Conservation (phyloP, 1,284 basidiomycete species). For the Ustanciosporium gigantosporum region DNA sequence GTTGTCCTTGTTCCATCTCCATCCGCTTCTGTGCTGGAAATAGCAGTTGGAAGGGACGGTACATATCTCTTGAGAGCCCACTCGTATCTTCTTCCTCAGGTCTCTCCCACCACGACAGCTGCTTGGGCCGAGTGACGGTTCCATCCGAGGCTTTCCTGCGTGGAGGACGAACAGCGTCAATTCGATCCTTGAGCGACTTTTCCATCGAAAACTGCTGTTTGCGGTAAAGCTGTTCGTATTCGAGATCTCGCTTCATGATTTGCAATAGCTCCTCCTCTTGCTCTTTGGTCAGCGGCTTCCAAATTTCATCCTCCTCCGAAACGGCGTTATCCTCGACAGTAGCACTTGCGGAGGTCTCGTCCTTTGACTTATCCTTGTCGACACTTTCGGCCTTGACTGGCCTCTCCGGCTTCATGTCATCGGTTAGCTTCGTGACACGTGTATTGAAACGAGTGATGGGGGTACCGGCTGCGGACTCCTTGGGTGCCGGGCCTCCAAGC, state of each 20-base stretch:
- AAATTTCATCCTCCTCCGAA: conserved; percentile 18
- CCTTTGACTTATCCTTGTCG: conserved; percentile 62
- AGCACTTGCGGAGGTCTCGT: conserved; percentile 4
- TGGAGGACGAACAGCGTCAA: conserved; percentile 39
- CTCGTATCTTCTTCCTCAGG: conserved; percentile 31
- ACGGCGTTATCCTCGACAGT: background rate
- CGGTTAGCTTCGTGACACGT: conserved; percentile 67
- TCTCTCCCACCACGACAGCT: conserved; percentile 55
- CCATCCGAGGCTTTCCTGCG: conserved; percentile 22
- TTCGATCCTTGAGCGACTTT: conserved; percentile 37
- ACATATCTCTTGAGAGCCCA: conserved; percentile 25
- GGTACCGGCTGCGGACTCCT: conserved; percentile 56
- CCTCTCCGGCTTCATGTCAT: conserved; percentile 61
- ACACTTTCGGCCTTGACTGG: conserved; percentile 44
- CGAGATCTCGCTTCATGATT: conserved; percentile 67
- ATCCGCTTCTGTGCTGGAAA: conserved; percentile 47
- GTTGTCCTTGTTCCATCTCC: conserved; percentile 68
- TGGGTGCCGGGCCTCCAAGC: conserved; percentile 58
- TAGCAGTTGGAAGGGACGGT: conserved; percentile 42
- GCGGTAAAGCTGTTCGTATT: conserved; percentile 63
- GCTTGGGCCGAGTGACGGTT: conserved; percentile 28
- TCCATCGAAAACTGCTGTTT: conserved; percentile 44
- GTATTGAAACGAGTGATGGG: conserved; percentile 70
- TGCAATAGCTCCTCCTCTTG: conserved; percentile 65
- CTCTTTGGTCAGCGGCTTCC: conserved; percentile 63